Base-by-base conservation (phyloP, 805 yeast genomes). In the Cyberlindnera suaveolens region DNA sequence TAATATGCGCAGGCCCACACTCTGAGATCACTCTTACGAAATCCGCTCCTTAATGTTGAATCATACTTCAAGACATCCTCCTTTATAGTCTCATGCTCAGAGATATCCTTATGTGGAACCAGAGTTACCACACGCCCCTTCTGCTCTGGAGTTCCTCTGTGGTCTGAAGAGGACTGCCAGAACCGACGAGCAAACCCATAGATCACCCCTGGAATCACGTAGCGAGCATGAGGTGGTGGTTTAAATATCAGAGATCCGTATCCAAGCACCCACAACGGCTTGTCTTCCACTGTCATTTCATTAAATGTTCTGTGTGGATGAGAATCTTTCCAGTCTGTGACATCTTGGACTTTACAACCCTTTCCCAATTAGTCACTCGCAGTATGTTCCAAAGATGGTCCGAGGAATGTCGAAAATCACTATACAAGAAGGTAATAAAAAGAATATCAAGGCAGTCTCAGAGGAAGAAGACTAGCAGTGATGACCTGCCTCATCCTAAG, bases 41-140 rank as follows among this genome's bases (percentile, higher is more conserved):
- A 52, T 27, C 23, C 53, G 2, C 52, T 48, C 3, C 43, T 32
- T n/a, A 42, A 23, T 5, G 52, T 46, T 2, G 44, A 11, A 40
- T 67, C 66, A 52, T 48, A 61, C 14, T 43, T 19, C 20, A 52
- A 26, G 9, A 77, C 60, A 52, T 78, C 80, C 3, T 64, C 47
- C 31, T 68, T 66, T 43, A 79, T 73, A 3, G 42, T 51, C 0
- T 51, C 44, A 46, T 77, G 67, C 3, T 53, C 41, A 20, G 74
- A 58, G 15, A 84, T 69, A 44, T 78, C 79, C 7, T 73, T 72
- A 36, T 75, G 66, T 9, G 89, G 75, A 1, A 90, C 69, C 37
- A 90, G 66, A 0, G 97, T 90, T 9, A 77, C 96, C 1, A 90
- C 97, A 30, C 97, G 64, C 1, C 98, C 98, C 1, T 95, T 96